Base-by-base conservation (phyloP, 768 basidiomycete genomes). In the Kondoa malvinella region DNA sequence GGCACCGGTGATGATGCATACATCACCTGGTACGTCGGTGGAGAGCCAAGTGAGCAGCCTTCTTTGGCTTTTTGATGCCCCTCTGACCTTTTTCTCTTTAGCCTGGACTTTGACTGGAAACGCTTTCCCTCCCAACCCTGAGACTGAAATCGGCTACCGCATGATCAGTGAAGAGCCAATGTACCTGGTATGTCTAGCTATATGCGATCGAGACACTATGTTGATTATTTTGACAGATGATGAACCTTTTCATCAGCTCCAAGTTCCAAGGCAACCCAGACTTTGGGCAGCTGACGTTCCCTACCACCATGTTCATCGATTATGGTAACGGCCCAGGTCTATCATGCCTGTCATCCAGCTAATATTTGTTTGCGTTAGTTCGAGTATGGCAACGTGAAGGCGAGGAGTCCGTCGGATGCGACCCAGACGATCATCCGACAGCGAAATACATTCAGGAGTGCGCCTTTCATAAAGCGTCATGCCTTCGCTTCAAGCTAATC, bases 131-230 rank as follows among this genome's bases (percentile, higher is more conserved):
- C 78, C 90, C 1, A 85, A 92, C 77, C 27, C 82, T 0, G 74
- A 72, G 2, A 79, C 83, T 0, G 70, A 85, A 66, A 80, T 97
- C 62, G 80, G 82, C 34, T 79, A 82, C 72, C 81, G 92, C 34
- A 74, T 92, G 17, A 84, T 84, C 67, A 81, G 90, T 2, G 89
- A 92, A 74, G 95, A 99, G 76, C 94, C 95, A 1, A 87, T 96
- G 91, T 89, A 62, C 17, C 31, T 70, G 29, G 62, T 72, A 25
- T 16, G 62, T 65, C 34, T 25, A 61, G 27, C 14, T 32, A 16
- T 17, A 17, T 60, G 61, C 26, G 25, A 2, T 14, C 34, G 64
- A 27, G n/a, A 65, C 34, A 34, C 31, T 27, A 73, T 50, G 71
- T 59, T 67, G n/a, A n/a, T n/a, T 57, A 68, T 72, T 16, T 21